Base-by-base conservation (phyloP, 73 alveolate genomes). In the Paramecium sonneborni region DNA sequence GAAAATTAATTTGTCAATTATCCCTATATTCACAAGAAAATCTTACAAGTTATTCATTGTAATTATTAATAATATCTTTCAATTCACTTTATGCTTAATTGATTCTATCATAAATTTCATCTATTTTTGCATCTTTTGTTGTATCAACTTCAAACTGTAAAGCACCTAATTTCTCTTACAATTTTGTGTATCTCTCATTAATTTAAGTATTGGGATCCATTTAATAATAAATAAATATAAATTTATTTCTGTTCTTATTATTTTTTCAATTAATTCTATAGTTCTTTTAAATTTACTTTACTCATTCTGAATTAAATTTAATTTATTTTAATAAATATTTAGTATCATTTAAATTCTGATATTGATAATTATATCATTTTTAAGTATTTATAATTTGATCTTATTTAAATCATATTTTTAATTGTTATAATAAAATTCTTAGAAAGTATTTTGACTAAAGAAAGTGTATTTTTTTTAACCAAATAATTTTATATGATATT, bases 111-210 rank as follows among this genome's bases (percentile, higher is more conserved):
- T 35, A 32, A 74, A 74, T 43, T 21, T 28, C 55, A 35, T 74
- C 87, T 21, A 74, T 74, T 74, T 74, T 74, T 20, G 39, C 67
- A 74, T 74, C 87, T 35, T 38, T 74, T 30, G 86, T 74, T n/a
- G 87, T 74, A 21, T 74, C 87, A 14, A 74, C 87, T 4, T 74
- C 67, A 32, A 74, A 74, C 4, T 74, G 18, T 5, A 74, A 24
- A n/a, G 20, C 20, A n/a, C 37, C 14, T 18, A 74, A 20, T 21
- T 74, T 74, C 20, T 74, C 87, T 32, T 74, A 43, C 7, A 74
- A 38, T 38, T 74, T 35, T 74, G 56, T 14, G 68, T 35, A 70
- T 30, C 86, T 26, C 46, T 70, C 86, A 30, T 70, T 70, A 70
- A 70, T 30, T 70, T 70, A 34, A 26, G 32, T 10, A 70, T 34